Conservation (phyloP, 306 rosid genomes). For the Fragaria vesca region DNA sequence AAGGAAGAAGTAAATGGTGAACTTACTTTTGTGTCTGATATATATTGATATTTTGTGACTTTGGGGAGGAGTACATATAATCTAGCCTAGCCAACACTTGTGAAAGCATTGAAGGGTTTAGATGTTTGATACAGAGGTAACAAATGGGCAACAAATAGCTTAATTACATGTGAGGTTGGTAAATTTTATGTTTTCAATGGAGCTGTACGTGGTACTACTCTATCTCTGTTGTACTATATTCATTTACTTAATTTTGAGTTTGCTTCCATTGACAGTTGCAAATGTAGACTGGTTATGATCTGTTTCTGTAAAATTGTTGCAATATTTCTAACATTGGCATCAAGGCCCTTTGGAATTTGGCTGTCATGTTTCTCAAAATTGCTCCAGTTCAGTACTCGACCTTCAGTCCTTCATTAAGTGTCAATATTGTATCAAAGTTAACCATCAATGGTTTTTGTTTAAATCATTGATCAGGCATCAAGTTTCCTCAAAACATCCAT, state of each 20-base stretch:
- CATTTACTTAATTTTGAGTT: not conserved
- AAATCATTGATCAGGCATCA: not conserved
- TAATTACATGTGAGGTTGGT: conserved; percentile 6
- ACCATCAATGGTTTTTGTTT: not conserved
- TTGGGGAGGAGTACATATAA: conserved; percentile 1
- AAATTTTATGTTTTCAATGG: conserved; percentile 7
- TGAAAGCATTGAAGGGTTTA: conserved; percentile 4
- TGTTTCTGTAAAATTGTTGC: not conserved
- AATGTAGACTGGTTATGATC: conserved; percentile 9
- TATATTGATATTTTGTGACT: conserved; percentile 14
- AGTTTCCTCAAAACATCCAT: not conserved
- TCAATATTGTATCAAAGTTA: not conserved
- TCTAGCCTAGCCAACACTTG: conserved; percentile 4
- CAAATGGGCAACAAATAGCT: conserved; percentile 11
- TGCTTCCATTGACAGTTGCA: not conserved
- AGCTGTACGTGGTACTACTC: not conserved
- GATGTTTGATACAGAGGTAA: conserved; percentile 12
- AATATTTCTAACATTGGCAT: not conserved
- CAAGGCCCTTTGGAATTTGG: not conserved
- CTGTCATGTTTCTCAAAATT: not conserved
- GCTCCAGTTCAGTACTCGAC: not conserved
- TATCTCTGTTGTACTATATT: not conserved
- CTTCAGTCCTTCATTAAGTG: not conserved
- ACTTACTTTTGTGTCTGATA: conserved; percentile 35
- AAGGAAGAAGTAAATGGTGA: conserved; percentile 12